Conservation (phyloP, 2,329 filamentous ascomycete species). For the Cercospora zeae-maydis region DNA sequence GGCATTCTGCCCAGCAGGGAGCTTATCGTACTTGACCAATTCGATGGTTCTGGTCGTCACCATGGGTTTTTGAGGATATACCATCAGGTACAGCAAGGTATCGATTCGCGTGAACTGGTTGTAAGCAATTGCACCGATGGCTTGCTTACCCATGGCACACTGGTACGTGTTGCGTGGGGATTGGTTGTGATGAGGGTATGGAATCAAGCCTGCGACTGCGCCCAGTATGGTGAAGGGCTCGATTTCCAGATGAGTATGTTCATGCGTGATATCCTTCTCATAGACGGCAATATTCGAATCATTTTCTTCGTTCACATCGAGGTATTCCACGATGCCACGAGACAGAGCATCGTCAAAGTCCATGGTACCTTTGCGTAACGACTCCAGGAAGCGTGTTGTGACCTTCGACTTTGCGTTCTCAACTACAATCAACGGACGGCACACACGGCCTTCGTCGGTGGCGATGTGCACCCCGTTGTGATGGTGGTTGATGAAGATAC, state of each 20-base stretch:
- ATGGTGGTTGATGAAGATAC: conserved; percentile 26
- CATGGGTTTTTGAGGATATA: conserved; percentile 96
- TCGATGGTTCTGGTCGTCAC: conserved; percentile 97
- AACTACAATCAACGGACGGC: conserved; percentile 91
- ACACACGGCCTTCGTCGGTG: conserved; percentile 95
- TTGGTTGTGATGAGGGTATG: conserved; percentile 98
- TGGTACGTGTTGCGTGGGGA: conserved; percentile 92
- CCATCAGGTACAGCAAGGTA: conserved; percentile 90
- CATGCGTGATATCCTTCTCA: conserved; percentile 75
- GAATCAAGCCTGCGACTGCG: conserved; percentile 91
- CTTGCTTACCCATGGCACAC: conserved; percentile 97
- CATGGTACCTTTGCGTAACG: conserved; percentile 76
- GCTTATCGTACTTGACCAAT: conserved; percentile 92
- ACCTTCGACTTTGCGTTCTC: conserved; percentile 82
- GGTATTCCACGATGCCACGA: conserved; percentile 86
- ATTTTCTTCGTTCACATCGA: conserved; percentile 98
- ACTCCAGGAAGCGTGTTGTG: conserved; percentile 70
- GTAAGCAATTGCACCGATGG: conserved; percentile 94
- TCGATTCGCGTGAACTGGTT: conserved; percentile 98
- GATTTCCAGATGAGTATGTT: conserved; percentile 92
- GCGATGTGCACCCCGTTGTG: conserved; percentile 53
- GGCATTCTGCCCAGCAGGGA: conserved; percentile 93
- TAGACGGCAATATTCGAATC: conserved; percentile 90
- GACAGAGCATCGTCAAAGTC: conserved; percentile 93
- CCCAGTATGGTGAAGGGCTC: conserved; percentile 96